Conservation (phyloP, 2,329 filamentous ascomycete genomes). For the Aureobasidium sp. region DNA sequence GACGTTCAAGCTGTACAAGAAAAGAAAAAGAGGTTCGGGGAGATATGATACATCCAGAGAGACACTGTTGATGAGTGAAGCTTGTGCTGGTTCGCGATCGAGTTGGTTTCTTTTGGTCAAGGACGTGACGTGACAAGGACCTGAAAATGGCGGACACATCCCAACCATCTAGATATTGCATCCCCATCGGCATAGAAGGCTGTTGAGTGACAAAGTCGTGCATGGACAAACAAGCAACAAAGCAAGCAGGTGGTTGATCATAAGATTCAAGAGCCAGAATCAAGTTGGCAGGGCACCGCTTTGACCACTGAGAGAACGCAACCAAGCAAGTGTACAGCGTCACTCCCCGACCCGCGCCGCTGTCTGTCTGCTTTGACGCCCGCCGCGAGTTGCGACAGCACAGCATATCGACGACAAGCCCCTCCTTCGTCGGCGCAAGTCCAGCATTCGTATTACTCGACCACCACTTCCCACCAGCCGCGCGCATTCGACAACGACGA, state of each 20-base stretch:
- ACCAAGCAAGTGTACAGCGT: not conserved
- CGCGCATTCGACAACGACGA: not conserved
- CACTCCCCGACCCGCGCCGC: not conserved
- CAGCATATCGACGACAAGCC: not conserved
- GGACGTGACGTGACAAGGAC: not conserved
- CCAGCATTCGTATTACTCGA: not conserved
- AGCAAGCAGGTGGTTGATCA: not conserved
- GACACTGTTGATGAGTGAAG: not conserved
- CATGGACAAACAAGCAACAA: not conserved
- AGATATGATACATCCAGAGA: not conserved
- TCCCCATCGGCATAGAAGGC: not conserved
- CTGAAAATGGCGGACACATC: not conserved
- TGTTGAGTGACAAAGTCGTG: not conserved
- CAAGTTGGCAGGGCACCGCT: not conserved
- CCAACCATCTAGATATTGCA: constrained; percentile 2
- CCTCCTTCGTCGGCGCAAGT: not conserved
- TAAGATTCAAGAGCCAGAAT: not conserved
- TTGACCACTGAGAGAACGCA: not conserved
- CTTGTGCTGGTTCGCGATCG: not conserved
- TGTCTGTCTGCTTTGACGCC: constrained; percentile 4
- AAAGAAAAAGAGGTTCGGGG: not conserved
- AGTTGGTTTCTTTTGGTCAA: not conserved
- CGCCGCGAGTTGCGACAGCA: not conserved
- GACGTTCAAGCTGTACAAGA: not conserved
- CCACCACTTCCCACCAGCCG: not conserved